Percentiles rank a stretch among this genome's conserved stretches.
phyloP scores from a whole-genome alignment of 2,329 filamentous ascomycete genomes.

The Tolypocladium tropicale region DNA sequence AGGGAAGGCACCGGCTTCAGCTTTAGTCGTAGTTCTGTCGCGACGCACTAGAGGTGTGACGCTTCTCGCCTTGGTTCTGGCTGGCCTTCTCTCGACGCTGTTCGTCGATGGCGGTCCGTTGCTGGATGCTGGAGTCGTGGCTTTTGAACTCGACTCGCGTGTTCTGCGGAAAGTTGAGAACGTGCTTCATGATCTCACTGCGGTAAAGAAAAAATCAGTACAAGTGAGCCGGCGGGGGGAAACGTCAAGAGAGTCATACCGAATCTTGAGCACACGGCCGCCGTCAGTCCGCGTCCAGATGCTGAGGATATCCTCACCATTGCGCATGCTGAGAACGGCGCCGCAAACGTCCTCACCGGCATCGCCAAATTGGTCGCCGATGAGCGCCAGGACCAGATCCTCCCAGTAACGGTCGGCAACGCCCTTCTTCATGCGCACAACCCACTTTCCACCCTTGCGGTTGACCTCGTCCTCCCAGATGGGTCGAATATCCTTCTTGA shows the following conservation, averaged over 20 bases:
- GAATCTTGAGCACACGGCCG: constrained; percentile 89
- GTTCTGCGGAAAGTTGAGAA: constrained; percentile 75
- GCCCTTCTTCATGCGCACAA: constrained; percentile 92
- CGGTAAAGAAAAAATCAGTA: constrained; percentile 13
- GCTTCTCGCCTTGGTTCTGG: constrained; percentile 35
- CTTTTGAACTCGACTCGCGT: constrained; percentile 93
- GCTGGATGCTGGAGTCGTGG: constrained; percentile 91
- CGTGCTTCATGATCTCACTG: constrained; percentile 88
- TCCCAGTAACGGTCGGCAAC: constrained; percentile 97
- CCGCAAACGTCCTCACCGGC: constrained; percentile 92
- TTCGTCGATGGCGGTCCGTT: constrained; percentile 83
- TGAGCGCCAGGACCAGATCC: constrained; percentile 77
- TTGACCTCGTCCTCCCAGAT: constrained; percentile 99
- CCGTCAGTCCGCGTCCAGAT: constrained; percentile 96
- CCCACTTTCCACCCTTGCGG: constrained; percentile 94
- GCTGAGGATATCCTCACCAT: constrained; percentile 93
- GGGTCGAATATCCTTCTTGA: constrained; percentile 90
- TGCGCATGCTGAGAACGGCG: constrained; percentile 85
- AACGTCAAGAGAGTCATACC: constrained; percentile 45
- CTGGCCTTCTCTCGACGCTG: constrained; percentile 74
- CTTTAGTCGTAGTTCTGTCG: constrained; percentile 23
- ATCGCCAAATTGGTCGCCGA: constrained; percentile 90
- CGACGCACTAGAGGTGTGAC: constrained; percentile 16
- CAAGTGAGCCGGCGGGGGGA: background rate
- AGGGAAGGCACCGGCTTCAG: no score